phyloP scores from a whole-genome alignment of 1,284 basidiomycete genomes.

The Malassezia furfur region DNA sequence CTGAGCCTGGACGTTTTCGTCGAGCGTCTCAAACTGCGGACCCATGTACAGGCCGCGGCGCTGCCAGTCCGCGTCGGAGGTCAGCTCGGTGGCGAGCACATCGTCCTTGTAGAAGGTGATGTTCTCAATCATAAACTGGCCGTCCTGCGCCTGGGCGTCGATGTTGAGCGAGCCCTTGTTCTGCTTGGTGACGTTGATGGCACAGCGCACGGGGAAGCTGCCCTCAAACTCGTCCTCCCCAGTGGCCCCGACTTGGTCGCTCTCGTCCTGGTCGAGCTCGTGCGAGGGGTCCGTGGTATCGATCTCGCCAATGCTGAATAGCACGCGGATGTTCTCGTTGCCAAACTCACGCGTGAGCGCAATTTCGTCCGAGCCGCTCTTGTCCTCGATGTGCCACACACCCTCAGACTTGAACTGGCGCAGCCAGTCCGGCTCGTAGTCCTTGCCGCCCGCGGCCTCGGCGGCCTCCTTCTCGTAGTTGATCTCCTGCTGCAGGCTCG shows the following conservation, averaged over 20 bases:
- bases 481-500: conserved; percentile 72
- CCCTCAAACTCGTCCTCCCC: conserved; percentile 28
- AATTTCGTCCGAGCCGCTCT: conserved; percentile 70
- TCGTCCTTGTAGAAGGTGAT: conserved; percentile 71
- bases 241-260: conserved; percentile 51
- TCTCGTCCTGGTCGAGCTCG: conserved; percentile 46
- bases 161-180: conserved; percentile 35
- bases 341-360: conserved; percentile 72
- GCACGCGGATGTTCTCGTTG: conserved; percentile 59
- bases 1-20: conserved; percentile 72
- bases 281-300: conserved; percentile 27
- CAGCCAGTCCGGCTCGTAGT: conserved; percentile 63
- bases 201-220: conserved; percentile 62
- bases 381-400: conserved; percentile 70
- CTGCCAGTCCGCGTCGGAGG: conserved; percentile 84
- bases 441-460: conserved; percentile 20
- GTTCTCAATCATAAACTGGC: conserved; percentile 76
- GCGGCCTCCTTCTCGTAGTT: conserved; percentile 65
- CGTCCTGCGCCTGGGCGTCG: conserved; percentile 54
- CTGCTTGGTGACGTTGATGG: conserved; percentile 75
- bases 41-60: conserved; percentile 83
- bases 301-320: conserved; percentile 43
- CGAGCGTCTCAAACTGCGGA: conserved; percentile 84
- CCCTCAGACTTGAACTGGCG: conserved; percentile 64
- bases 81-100: conserved; percentile 65